A percentile compares a stretch with the other conserved stretches of the same genome.
Evolutionary conservation across 805 yeast genomes (phyloP).

Genomic region (Wickerhamiella shivajii): DNA sequence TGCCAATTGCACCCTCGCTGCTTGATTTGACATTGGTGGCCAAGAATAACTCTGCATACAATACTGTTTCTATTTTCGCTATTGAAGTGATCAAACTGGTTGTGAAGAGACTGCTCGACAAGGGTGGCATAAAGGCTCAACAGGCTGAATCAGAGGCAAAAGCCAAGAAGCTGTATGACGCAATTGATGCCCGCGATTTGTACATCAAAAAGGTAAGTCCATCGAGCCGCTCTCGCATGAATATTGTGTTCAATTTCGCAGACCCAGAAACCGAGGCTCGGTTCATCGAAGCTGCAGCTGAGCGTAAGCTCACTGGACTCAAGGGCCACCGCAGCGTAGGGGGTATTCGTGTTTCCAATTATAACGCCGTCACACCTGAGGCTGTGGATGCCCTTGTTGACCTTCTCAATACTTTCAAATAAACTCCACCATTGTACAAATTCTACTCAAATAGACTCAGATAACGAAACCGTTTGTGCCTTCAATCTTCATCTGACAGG

Average conservation of each 20-base stretch:
- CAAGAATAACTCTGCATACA: slow-evolving; percentile 81
- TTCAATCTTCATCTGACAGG: neutral
- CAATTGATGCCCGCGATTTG: slow-evolving; percentile 45
- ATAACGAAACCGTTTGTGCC: too few relatives aligned
- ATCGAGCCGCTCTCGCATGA: slow-evolving; percentile 70
- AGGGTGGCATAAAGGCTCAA: slow-evolving; percentile 63
- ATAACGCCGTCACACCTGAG: slow-evolving; percentile 65
- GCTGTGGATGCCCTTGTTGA: slow-evolving; percentile 14
- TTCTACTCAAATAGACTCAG: too few relatives aligned
- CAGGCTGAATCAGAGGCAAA: slow-evolving; percentile 44
- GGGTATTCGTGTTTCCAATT: slow-evolving; percentile 86
- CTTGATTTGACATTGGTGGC: slow-evolving; percentile 77
- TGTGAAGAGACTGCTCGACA: slow-evolving; percentile 40
- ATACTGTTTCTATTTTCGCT: slow-evolving; percentile 90
- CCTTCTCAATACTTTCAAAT: slow-evolving; percentile 12
- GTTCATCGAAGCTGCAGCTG: slow-evolving; percentile 57
- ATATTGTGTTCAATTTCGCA: slow-evolving; percentile 72
- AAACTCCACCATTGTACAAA: too few relatives aligned
- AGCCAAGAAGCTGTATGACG: slow-evolving; percentile 46
- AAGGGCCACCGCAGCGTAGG: slow-evolving; percentile 97
- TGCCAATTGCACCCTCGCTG: slow-evolving; percentile 83
- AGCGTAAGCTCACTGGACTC: slow-evolving; percentile 50
- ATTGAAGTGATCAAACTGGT: slow-evolving; percentile 75
- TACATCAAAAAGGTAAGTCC: slow-evolving; percentile 53
- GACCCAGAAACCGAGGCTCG: slow-evolving; percentile 46